These are phyloP conservation scores for Orobanche coerulescens DNA, from an alignment of 257 asterid species.

Conservation along the genomic window DNA sequence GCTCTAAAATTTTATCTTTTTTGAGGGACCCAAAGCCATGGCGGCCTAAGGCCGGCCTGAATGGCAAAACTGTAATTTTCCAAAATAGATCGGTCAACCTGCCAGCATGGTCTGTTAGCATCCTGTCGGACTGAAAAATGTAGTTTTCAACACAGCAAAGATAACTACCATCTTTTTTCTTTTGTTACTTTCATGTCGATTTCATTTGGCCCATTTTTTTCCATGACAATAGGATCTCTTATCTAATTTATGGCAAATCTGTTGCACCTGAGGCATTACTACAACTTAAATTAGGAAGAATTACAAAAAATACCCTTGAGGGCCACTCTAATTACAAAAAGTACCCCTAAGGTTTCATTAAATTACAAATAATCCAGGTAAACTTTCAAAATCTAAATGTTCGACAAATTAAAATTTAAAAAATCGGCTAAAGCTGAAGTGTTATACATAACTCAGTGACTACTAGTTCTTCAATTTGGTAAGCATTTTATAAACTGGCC, in stretches of 20 bases:
- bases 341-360: too few species aligned
- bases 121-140: slow-evolving; percentile 77
- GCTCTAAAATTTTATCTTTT: too few species aligned
- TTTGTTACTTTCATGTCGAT: slow-evolving; percentile 1
- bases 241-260: not conserved
- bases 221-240: not conserved
- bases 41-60: too few species aligned
- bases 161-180: slow-evolving; percentile 39
- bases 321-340: too few species aligned
- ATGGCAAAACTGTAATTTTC: slow-evolving; percentile 45
- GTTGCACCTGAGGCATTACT: slow-evolving; percentile 10
- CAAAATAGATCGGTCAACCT: slow-evolving; percentile 53
- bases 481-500: not conserved
- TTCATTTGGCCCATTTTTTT: slow-evolving; percentile 16
- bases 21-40: too few species aligned
- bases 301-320: too few species aligned
- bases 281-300: not conserved
- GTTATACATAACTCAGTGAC: not conserved
- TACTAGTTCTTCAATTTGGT: slow-evolving; percentile 1
- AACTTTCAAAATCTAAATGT: too few species aligned
- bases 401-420: too few species aligned
- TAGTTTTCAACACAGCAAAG: slow-evolving; percentile 85
- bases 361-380: too few species aligned
- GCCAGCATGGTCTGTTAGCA: slow-evolving; percentile 96
- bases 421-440: not conserved